These are phyloP conservation scores for Inosperma sp. DNA, from an alignment of 768 basidiomycete genomes.

Conservation along the genomic window DNA sequence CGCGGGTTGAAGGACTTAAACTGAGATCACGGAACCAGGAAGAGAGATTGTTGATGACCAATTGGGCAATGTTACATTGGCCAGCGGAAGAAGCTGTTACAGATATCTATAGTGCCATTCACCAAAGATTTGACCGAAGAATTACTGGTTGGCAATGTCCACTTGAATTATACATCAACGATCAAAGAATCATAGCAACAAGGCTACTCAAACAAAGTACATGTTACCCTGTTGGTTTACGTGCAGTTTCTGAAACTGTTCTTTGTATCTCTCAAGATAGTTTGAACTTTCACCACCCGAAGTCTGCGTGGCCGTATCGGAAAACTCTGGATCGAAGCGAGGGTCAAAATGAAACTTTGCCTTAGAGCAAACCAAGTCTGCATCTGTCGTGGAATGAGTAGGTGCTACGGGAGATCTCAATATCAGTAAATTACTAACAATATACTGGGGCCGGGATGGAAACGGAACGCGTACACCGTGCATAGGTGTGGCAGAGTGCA, in stretches of 20 bases:
- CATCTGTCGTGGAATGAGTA: slow-evolving; percentile 39
- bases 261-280: slow-evolving; percentile 40
- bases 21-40: too few species aligned
- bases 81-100: too few species aligned
- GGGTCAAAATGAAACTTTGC: slow-evolving; percentile 34
- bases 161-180: too few species aligned
- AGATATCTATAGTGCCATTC: too few species aligned
- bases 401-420: neutral
- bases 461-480: slow-evolving; percentile 38
- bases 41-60: too few species aligned
- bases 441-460: too few species aligned
- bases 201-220: slow-evolving; percentile 27
- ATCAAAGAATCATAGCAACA: neutral
- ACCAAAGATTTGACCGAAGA: too few species aligned
- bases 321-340: slow-evolving; percentile 34
- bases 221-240: slow-evolving; percentile 25
- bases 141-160: too few species aligned
- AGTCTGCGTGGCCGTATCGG: slow-evolving; percentile 36
- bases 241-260: slow-evolving; percentile 40
- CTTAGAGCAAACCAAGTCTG: slow-evolving; percentile 50
- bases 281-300: slow-evolving; percentile 27
- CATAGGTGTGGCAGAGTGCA: slow-evolving; percentile 71
- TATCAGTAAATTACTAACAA: slow-evolving; percentile 44
- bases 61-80: too few species aligned
- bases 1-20: too few species aligned